A percentile compares a stretch with the other conserved stretches of the same genome.
Conservation (phyloP, 78 protist species). For the Corallochytrium limacisporum region DNA sequence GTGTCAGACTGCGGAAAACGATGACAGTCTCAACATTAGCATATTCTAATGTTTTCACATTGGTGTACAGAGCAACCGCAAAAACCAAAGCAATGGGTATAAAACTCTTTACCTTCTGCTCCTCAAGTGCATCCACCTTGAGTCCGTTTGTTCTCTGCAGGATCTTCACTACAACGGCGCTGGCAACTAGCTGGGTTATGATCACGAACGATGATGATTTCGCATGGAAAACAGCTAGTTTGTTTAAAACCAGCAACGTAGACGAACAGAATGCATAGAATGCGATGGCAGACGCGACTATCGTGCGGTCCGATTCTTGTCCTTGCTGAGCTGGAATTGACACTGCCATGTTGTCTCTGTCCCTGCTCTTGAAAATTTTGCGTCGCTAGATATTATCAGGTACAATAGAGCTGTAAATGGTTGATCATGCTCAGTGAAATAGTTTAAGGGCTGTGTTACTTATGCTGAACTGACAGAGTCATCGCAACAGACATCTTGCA, state of each 20-base stretch:
- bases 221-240: not conserved
- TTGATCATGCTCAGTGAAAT: too few species aligned
- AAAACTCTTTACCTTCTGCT: not conserved
- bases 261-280: not conserved
- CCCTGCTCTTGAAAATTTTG: too few species aligned
- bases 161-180: not conserved
- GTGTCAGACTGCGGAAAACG: slow-evolving; percentile 1
- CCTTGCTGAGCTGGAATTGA: too few species aligned
- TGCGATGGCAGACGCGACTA: not conserved
- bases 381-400: too few species aligned
- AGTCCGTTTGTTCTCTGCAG: not conserved
- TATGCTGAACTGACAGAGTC: too few species aligned
- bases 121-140: not conserved
- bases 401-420: too few species aligned
- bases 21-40: not conserved
- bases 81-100: not conserved
- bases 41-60: not conserved
- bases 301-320: too few species aligned
- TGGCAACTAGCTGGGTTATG: not conserved
- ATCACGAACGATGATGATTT: not conserved
- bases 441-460: too few species aligned
- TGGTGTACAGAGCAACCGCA: not conserved
- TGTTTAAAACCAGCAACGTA: not conserved
- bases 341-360: too few species aligned
- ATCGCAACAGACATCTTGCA: too few species aligned